Percentiles rank a stretch among this genome's conserved stretches.
Evolutionary conservation across 495 filamentous ascomycete species (phyloP).

Genomic region (Penicillium dipodomyicola): DNA sequence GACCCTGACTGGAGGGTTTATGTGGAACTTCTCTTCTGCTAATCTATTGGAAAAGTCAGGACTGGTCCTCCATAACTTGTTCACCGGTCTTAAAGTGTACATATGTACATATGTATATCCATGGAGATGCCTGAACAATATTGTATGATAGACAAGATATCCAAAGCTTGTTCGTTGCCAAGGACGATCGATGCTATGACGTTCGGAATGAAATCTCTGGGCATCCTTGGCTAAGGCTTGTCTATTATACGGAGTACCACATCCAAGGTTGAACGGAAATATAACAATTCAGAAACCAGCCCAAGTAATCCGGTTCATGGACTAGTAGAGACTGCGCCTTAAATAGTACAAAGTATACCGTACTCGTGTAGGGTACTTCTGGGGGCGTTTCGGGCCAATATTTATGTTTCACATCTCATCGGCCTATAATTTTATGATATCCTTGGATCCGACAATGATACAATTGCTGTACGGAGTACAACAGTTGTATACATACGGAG

Average conservation of each 20-base stretch:
- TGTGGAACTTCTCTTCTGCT: background rate
- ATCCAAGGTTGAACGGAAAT: background rate
- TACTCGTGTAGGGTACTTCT: background rate
- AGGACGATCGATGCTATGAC: background rate
- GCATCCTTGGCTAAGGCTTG: conserved; percentile 4
- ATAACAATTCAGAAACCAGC: background rate
- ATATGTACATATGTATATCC: too few relatives aligned
- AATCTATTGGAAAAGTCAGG: background rate
- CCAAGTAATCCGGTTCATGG: background rate
- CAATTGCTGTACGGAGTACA: too few relatives aligned
- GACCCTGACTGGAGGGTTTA: conserved; percentile 6
- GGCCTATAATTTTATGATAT: too few relatives aligned
- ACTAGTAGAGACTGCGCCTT: too few relatives aligned
- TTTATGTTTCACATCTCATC: too few relatives aligned
- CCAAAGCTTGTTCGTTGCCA: conserved; percentile 4
- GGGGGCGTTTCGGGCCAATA: background rate
- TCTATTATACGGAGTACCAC: background rate
- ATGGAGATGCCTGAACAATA: too few relatives aligned
- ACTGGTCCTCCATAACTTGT: background rate
- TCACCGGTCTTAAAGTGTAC: background rate
- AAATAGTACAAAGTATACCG: too few relatives aligned
- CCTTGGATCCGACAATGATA: too few relatives aligned
- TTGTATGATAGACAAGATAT: background rate
- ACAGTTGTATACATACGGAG: too few relatives aligned
- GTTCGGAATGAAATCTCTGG: background rate